phyloP scores from a whole-genome alignment of 768 basidiomycete genomes.

The Pseudohyphozyma bogoriensis region DNA sequence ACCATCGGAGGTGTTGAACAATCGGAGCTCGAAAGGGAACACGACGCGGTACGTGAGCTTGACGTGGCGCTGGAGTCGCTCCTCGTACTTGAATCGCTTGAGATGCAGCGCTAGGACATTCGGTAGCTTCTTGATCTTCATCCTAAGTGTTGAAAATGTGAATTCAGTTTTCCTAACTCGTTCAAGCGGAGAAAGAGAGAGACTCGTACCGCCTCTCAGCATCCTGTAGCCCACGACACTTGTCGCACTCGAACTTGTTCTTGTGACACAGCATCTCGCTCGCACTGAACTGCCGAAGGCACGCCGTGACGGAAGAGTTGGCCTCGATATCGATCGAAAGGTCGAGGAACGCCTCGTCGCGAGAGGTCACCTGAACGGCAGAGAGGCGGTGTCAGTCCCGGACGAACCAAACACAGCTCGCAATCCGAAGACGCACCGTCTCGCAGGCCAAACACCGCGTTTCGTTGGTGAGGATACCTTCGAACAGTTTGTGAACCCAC shows the following conservation, averaged over 20 bases:
- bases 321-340: constrained; percentile 99
- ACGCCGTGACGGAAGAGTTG: constrained; percentile 91
- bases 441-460: constrained; percentile 97
- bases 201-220: constrained; percentile 79
- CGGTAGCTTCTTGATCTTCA: constrained; percentile 97
- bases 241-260: constrained; percentile 98
- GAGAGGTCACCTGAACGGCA: constrained; percentile 61
- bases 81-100: constrained; percentile 98
- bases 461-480: constrained; percentile 89
- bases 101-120: constrained; percentile 91
- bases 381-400: constrained; percentile 4
- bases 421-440: constrained; percentile 54
- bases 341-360: constrained; percentile 94
- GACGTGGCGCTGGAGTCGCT: constrained; percentile 77
- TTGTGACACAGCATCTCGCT: constrained; percentile 96
- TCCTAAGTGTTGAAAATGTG: constrained; percentile 46
- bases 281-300: constrained; percentile 90
- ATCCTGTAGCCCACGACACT: constrained; percentile 91
- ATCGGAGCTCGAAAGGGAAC: constrained; percentile 83
- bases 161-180: neutral
- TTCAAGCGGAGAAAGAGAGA: constrained; percentile 9
- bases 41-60: constrained; percentile 95
- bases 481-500: constrained; percentile 83
- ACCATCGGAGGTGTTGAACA: constrained; percentile 96
- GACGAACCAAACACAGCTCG: too few relatives aligned